Percentiles rank a stretch among this genome's conserved stretches.
Conservation (phyloP, 202 grass and related monocot species). For the Setaria viridis region DNA sequence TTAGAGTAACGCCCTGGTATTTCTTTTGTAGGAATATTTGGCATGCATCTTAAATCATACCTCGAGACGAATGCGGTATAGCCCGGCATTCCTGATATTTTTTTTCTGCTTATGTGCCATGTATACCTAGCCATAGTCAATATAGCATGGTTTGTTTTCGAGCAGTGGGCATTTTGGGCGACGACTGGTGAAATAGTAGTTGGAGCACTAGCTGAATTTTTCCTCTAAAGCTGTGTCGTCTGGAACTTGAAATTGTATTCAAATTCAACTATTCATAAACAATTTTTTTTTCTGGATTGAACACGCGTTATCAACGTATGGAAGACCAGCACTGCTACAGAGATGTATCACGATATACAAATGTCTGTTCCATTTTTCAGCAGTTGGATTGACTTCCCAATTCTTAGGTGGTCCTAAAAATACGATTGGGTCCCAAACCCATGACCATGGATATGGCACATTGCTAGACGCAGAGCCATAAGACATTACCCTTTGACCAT, state of each 20-base stretch:
- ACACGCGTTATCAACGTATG: too few relatives aligned
- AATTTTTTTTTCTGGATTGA: too few relatives aligned
- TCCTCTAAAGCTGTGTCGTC: conserved; percentile 1
- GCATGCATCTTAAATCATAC: conserved; percentile 94
- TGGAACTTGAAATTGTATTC: too few relatives aligned
- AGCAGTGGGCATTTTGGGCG: conserved; percentile 88
- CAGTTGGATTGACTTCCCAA: neutral
- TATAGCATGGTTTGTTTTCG: conserved; percentile 54
- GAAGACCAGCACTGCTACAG: too few relatives aligned
- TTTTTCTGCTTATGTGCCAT: conserved; percentile 37
- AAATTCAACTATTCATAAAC: too few relatives aligned
- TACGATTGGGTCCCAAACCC: neutral
- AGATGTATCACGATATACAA: neutral
- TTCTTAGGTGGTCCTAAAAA: neutral
- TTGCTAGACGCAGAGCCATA: neutral
- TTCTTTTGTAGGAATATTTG: conserved; percentile 83
- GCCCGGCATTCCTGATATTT: neutral
- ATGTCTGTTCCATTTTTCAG: neutral
- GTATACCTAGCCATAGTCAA: conserved; percentile 3
- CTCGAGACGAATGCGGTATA: conserved; percentile 86
- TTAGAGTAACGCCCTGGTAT: neutral
- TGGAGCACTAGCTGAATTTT: conserved; percentile 86
- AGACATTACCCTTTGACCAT: neutral
- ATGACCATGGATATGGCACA: neutral
- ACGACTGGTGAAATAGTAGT: conserved; percentile 89